These are phyloP conservation scores for Ogataea zsoltii DNA, from an alignment of 805 yeast species.

Conservation along the genomic window DNA sequence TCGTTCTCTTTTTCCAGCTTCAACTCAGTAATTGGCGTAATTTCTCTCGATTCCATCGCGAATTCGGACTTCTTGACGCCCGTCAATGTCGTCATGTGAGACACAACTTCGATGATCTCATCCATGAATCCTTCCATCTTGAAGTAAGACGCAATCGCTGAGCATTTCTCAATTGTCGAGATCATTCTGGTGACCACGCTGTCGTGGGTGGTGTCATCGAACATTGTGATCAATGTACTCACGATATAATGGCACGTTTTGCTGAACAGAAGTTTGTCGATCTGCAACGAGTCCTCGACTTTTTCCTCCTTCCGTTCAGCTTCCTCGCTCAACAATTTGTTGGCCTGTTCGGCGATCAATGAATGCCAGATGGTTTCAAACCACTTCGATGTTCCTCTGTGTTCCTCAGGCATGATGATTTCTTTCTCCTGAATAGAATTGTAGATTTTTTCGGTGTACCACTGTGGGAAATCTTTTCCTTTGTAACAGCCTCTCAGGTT, in stretches of 20 bases:
- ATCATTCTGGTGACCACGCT: slow-evolving; percentile 84
- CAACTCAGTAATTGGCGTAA: slow-evolving; percentile 47
- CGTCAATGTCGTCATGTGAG: slow-evolving; percentile 68
- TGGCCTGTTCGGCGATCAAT: slow-evolving; percentile 52
- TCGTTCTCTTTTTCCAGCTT: slow-evolving; percentile 54
- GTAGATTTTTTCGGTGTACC: slow-evolving; percentile 83
- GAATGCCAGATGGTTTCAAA: slow-evolving; percentile 87
- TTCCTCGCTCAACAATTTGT: slow-evolving; percentile 22
- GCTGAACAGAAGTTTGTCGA: slow-evolving; percentile 73
- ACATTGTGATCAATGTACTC: slow-evolving; percentile 72
- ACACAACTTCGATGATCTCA: slow-evolving; percentile 61
- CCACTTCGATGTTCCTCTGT: slow-evolving; percentile 88
- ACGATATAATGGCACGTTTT: slow-evolving; percentile 64
- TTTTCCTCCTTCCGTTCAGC: slow-evolving; percentile 8
- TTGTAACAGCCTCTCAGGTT: slow-evolving; percentile 82
- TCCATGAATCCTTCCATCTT: slow-evolving; percentile 59
- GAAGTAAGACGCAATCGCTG: slow-evolving; percentile 70
- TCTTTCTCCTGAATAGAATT: slow-evolving; percentile 79
- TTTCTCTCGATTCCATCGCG: slow-evolving; percentile 35
- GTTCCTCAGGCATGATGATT: slow-evolving; percentile 97
- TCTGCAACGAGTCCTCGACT: slow-evolving; percentile 42
- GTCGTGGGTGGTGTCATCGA: slow-evolving; percentile 88
- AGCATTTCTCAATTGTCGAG: slow-evolving; percentile 83
- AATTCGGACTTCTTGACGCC: slow-evolving; percentile 37
- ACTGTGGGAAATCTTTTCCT: slow-evolving; percentile 73